Percentiles rank a stretch among this genome's conserved stretches.
Conservation (phyloP, 2,329 filamentous ascomycete genomes). For the Dactylellina parvicollis region DNA sequence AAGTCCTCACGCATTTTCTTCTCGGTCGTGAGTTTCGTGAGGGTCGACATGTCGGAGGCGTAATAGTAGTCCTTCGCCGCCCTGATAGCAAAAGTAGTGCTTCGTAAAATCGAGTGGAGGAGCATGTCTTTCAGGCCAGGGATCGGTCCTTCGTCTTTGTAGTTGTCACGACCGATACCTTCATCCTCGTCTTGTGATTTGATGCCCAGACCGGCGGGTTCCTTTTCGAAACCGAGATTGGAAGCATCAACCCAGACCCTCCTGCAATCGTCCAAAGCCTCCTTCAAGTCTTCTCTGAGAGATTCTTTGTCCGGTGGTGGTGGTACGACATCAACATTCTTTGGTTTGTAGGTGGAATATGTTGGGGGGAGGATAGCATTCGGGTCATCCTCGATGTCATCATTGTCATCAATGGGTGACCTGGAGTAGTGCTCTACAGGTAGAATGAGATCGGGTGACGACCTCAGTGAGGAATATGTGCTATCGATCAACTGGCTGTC, state of each 20-base stretch:
- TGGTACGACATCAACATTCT: constrained; percentile 76
- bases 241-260: constrained; percentile 51
- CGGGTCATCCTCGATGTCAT: constrained; percentile 73
- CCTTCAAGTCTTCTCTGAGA: constrained; percentile 75
- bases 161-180: constrained; percentile 38
- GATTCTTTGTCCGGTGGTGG: constrained; percentile 84
- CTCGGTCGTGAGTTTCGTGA: constrained; percentile 88
- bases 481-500: constrained; percentile 68
- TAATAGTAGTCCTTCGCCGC: constrained; percentile 98
- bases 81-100: constrained; percentile 92
- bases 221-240: constrained; percentile 45
- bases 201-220: constrained; percentile 30
- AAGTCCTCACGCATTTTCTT: constrained; percentile 84
- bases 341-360: constrained; percentile 91
- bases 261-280: constrained; percentile 66
- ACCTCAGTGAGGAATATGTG: constrained; percentile 70
- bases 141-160: constrained; percentile 51
- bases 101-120: constrained; percentile 75
- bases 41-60: constrained; percentile 82
- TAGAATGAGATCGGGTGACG: constrained; percentile 68
- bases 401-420: constrained; percentile 62
- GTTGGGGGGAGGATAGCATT: constrained; percentile 92
- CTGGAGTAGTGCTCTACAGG: constrained; percentile 64
- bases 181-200: constrained; percentile 36
- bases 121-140: constrained; percentile 50